These are phyloP conservation scores for Entonaema liquescens DNA, from an alignment of 495 filamentous ascomycete genomes.

Conservation along the genomic window DNA sequence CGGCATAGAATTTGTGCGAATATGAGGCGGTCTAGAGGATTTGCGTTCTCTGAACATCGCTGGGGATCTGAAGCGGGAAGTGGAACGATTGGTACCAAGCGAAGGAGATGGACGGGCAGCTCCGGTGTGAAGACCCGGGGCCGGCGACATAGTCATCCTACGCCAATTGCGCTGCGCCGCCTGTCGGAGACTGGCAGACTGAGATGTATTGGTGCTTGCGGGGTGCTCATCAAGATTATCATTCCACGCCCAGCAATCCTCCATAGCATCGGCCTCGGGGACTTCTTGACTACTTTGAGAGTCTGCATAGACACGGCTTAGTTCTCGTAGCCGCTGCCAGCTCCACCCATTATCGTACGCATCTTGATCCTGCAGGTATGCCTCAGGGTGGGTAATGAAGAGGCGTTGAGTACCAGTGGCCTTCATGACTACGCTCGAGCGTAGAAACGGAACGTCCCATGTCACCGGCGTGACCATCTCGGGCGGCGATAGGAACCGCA, in stretches of 20 bases:
- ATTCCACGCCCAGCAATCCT: slow-evolving; percentile 62
- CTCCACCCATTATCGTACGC: slow-evolving; percentile 62
- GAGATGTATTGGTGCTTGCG: slow-evolving; percentile 43
- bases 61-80: slow-evolving; percentile 49
- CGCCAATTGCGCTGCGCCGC: slow-evolving; percentile 47
- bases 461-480: slow-evolving; percentile 73
- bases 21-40: slow-evolving; percentile 50
- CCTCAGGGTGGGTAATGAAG: slow-evolving; percentile 71
- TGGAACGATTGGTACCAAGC: slow-evolving; percentile 45
- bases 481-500: slow-evolving; percentile 69
- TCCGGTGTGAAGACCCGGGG: slow-evolving; percentile 47
- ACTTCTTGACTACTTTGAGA: slow-evolving; percentile 53
- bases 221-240: slow-evolving; percentile 61
- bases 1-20: slow-evolving; percentile 61
- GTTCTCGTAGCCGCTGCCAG: slow-evolving; percentile 66
- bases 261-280: slow-evolving; percentile 66
- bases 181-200: slow-evolving; percentile 51
- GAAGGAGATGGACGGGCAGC: slow-evolving; percentile 25
- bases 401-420: slow-evolving; percentile 64
- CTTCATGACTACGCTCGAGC: slow-evolving; percentile 70
- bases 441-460: slow-evolving; percentile 73
- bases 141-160: slow-evolving; percentile 48
- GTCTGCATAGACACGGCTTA: slow-evolving; percentile 63
- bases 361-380: slow-evolving; percentile 66
- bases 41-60: slow-evolving; percentile 52